Conservation (phyloP, 345 rosid species). For the Salix dunnii region DNA sequence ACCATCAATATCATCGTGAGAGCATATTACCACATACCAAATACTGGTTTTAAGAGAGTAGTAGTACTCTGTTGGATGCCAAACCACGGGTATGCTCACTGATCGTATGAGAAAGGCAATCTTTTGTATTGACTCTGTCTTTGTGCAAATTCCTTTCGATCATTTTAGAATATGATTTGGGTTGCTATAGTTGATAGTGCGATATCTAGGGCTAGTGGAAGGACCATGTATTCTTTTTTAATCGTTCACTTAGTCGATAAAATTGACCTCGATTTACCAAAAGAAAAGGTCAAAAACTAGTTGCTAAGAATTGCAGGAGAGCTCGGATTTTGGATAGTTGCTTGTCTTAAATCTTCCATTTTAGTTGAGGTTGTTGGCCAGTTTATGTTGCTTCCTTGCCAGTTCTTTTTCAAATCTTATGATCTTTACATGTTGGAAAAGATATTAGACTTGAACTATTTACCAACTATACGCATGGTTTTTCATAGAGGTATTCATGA, state of each 20-base stretch:
- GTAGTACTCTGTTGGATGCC: not conserved
- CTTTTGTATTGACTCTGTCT: not conserved
- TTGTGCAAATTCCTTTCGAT: not conserved
- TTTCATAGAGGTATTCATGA: not conserved
- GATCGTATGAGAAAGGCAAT: not conserved
- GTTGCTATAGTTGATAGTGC: not conserved
- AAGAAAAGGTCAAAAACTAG: not conserved
- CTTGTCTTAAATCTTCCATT: not conserved
- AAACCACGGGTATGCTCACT: not conserved
- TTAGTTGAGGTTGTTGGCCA: conserved; percentile 1
- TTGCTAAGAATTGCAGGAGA: not conserved
- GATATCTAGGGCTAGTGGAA: too few relatives aligned
- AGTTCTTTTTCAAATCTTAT: not conserved
- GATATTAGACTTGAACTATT: not conserved
- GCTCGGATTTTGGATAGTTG: not conserved
- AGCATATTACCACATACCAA: not conserved
- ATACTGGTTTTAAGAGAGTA: not conserved
- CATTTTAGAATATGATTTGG: not conserved
- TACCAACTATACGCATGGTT: not conserved
- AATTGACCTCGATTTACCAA: too few relatives aligned
- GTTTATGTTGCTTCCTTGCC: not conserved
- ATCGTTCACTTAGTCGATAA: not conserved
- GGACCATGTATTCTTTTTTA: not conserved
- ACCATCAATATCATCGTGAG: not conserved
- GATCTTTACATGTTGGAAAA: not conserved